Conservation (phyloP, 805 yeast species). For the Spathaspora boniae region DNA sequence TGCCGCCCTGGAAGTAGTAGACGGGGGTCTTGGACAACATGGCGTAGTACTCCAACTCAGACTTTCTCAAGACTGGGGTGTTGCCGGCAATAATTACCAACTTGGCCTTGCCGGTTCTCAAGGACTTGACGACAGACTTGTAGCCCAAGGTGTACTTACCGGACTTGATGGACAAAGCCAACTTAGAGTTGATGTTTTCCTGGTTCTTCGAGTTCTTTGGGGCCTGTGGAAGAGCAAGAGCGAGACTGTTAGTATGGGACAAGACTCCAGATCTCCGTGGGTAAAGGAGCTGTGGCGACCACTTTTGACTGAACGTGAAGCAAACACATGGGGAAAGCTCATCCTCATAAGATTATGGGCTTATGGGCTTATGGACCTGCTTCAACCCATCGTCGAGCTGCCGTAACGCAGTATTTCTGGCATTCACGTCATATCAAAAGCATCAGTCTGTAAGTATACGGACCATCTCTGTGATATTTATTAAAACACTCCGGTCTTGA, state of each 20-base stretch:
- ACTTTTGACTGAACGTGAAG: no score
- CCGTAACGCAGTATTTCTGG: no score
- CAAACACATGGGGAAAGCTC: no score
- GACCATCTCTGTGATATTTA: conserved; percentile 94
- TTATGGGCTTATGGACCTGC: no score
- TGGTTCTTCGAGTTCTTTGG: conserved; percentile 82
- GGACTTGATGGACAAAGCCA: conserved; percentile 96
- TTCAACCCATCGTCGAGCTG: no score
- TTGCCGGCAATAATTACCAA: conserved; percentile 96
- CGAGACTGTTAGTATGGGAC: no score
- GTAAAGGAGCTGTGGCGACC: no score
- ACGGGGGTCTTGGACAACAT: conserved; percentile 97
- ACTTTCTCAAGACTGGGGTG: conserved; percentile 99
- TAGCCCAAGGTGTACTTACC: conserved; percentile 99
- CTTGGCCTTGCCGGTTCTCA: conserved; percentile 99
- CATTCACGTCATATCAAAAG: no score
- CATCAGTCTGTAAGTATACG: conserved; percentile 50
- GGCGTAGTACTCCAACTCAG: conserved; percentile 99
- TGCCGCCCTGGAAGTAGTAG: conserved; percentile 99
- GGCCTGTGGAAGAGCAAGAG: conserved; percentile 66
- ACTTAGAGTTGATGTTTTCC: conserved; percentile 96
- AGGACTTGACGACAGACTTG: conserved; percentile 97
- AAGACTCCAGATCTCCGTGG: no score
- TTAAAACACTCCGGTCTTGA: conserved; percentile 89
- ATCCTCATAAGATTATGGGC: no score